Evolutionary conservation across 352 stramenopile species (phyloP), one percentile per base, ranked within the genome.

Genomic region (Pythium volutum): DNA sequence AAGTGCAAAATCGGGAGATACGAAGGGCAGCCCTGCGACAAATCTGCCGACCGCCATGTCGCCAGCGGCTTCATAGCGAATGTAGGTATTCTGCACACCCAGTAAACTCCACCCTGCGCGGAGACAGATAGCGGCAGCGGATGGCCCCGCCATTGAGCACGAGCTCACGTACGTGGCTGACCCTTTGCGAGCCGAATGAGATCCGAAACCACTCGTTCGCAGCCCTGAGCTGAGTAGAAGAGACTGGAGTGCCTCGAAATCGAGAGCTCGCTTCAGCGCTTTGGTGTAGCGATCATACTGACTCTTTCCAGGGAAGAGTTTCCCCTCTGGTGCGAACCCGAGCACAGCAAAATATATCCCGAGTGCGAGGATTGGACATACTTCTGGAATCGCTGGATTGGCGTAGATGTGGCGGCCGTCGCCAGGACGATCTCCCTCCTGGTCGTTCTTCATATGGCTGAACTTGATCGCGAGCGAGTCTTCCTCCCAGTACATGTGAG

Each of bases 371-470:
- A 70, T 54, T 18, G 66, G 62, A 29, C 59, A 66, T n/a, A 74
- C 43, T 22, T 61, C 48, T 2, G 63, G 62, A 4, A 59, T 48
- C 5, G 62, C 47, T 9, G 70, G 67, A 47, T 74, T 74, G 15
- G 66, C 59, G 33, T 77, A 77, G 0, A 70, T 41, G 46, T 73
- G 62, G n/a, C 66, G 34, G 10, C 54, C 22, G 43, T 77, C 59
- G 2, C 56, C 5, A 5, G 55, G 43, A 1, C 50, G 39, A 2
- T 60, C 52, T 4, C 70, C 63, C 11, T 67, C 56, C 31, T 73
- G 70, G 49, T 73, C 70, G 34, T 72, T 75, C 25, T 75, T 73
- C 57, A 67, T 69, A 26, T 69, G 70, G 8, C 31, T 41, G 34
- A 74, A 76, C 12, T 43, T 29, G 27, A 55, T 43, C 4, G 22